Conservation (phyloP, 2,329 filamentous ascomycete genomes). For the Paracorniculantispora psalliotae region DNA sequence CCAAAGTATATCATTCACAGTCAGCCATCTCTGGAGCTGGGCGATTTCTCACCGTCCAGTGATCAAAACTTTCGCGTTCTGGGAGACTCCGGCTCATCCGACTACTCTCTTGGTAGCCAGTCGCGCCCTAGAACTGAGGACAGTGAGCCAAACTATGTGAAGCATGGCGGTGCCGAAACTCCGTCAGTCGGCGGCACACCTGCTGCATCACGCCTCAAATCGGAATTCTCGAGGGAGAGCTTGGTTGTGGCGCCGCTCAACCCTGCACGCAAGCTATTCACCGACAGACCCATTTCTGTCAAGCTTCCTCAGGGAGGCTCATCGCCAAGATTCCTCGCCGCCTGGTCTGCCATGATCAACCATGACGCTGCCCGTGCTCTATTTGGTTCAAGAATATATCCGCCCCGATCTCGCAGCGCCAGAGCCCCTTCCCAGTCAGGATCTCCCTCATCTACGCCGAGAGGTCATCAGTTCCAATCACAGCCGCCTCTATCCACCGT, state of each 20-base stretch:
- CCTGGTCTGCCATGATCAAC: conserved; percentile 49
- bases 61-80: conserved; percentile 49
- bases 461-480: conserved; percentile 51
- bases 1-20: background rate
- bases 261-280: conserved; percentile 3
- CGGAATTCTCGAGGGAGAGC: conserved; percentile 57
- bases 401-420: conserved; percentile 3
- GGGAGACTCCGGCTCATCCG: conserved; percentile 44
- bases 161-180: conserved; percentile 44
- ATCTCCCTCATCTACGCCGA: background rate
- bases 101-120: conserved; percentile 33
- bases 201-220: conserved; percentile 26
- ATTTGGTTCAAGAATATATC: conserved; percentile 19
- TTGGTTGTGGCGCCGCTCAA: conserved; percentile 51
- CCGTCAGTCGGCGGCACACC: conserved; percentile 34
- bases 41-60: conserved; percentile 32
- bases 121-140: conserved; percentile 32
- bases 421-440: background rate
- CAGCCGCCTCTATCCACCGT: conserved; percentile 61
- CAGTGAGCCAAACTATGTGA: conserved; percentile 48
- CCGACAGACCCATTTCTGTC: conserved; percentile 39
- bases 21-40: conserved; percentile 4
- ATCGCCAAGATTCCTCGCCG: conserved; percentile 49
- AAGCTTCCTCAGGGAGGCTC: conserved; percentile 43
- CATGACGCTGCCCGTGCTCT: conserved; percentile 39